Base-by-base conservation (phyloP, 2,329 filamentous ascomycete species). In the Fusarium tuaranense region DNA sequence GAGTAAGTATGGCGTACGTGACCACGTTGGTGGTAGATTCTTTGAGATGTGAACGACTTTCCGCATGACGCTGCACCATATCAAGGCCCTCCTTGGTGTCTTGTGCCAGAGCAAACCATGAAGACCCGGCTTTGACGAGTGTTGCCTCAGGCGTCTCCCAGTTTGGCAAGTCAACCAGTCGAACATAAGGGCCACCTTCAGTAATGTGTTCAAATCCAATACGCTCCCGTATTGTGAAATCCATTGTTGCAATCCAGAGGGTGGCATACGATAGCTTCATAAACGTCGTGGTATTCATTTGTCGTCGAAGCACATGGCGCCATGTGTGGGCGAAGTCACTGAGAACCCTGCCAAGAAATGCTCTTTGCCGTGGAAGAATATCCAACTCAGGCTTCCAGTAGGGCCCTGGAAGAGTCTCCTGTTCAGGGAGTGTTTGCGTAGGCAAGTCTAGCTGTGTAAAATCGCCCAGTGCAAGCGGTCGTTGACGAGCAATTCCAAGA, bases 241-340 rank as follows among this genome's bases (percentile, higher is more conserved):
- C 20, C 14, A 67, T 16, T 7, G 1, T 46, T 13, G 39, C 1
- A 4, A 78, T 70, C 63, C 70, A 76, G 20, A 77, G 57, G 5
- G 57, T 60, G 1, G 74, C 77, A 57, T 74, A 74, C n/a, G 69
- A 63, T 0, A 78, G 63, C 51, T 70, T 76, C 36, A 32, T 57
- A 30, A 76, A 79, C 2, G 70, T 76, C 5, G 6, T 53, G 6
- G 34, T 57, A 5, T 75, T 78, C 39, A 74, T 67, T 30, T 61
- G 38, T 12, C 67, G 34, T 13, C 67, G 70, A 39, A 77, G 51
- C n/a, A 78, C 2, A 63, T 79, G 76, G 6, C 76, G 77, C 78
- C 74, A 77, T 12, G 53, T 59, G 36, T 71, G 55, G 2, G 61
- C 63, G 69, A 78, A 76, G 44, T 78, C 73, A 46, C 27, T 20